Percentiles rank a stretch among this genome's conserved stretches.
Conservation (phyloP, 257 asterid genomes). For the Salvia rosmarinus region DNA sequence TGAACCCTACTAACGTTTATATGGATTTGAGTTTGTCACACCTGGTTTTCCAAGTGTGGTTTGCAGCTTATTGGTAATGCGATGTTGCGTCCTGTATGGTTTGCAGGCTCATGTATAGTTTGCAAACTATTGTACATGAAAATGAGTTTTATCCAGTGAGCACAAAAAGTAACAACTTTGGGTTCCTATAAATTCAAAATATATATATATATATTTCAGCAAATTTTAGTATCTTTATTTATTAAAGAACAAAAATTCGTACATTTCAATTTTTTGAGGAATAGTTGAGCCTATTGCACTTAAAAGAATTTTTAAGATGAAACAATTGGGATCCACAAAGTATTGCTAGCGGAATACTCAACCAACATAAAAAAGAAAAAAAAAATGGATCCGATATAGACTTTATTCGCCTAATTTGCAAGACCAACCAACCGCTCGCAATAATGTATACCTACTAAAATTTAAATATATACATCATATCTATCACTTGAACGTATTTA, state of each 20-base stretch:
- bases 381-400: background rate
- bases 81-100: too few relatives aligned
- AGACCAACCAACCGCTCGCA: constrained; percentile 30
- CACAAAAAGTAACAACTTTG: too few relatives aligned
- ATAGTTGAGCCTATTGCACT: background rate
- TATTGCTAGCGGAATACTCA: constrained; percentile 23
- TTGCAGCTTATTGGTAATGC: too few relatives aligned
- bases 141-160: too few relatives aligned
- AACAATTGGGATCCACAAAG: constrained; percentile 29
- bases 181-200: too few relatives aligned
- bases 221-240: background rate
- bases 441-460: constrained; percentile 27
- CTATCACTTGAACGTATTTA: too few relatives aligned
- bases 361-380: background rate
- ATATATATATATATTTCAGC: too few relatives aligned
- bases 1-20: too few relatives aligned
- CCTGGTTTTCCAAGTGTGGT: too few relatives aligned
- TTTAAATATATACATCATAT: background rate
- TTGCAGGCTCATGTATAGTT: too few relatives aligned
- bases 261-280: background rate
- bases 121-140: too few relatives aligned
- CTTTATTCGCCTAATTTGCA: constrained; percentile 34
- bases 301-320: background rate
- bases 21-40: too few relatives aligned
- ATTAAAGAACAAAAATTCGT: background rate